Evolutionary conservation across 164 flowering plant species (phyloP).

Genomic region (Nelumbo lutea): DNA sequence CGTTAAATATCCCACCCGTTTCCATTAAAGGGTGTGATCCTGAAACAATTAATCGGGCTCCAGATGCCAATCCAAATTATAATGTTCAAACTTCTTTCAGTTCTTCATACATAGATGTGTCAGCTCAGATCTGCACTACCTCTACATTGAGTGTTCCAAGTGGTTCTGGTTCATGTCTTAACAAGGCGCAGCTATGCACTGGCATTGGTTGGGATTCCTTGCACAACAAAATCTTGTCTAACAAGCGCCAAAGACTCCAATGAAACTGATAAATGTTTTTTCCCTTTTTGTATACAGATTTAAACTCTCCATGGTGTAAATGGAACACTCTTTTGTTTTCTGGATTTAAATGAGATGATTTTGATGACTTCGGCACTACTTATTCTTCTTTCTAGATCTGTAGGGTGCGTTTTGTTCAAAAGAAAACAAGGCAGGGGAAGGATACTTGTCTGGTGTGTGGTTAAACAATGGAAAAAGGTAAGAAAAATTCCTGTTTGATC

Average conservation of each 20-base stretch:
- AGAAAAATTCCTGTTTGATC: too few species aligned
- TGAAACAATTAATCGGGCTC: constrained; percentile 6
- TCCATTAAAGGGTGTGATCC: constrained; percentile 25
- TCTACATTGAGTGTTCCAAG: constrained; percentile 33
- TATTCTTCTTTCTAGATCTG: too few species aligned
- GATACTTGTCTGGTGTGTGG: too few species aligned
- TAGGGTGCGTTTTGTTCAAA: too few species aligned
- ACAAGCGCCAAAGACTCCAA: constrained; percentile 46
- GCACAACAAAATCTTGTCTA: constrained; percentile 13
- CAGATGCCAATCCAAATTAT: constrained; percentile 5
- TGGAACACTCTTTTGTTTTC: constrained; percentile 13
- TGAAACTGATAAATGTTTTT: constrained; percentile 13
- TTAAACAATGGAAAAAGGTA: too few species aligned
- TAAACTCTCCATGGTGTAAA: constrained; percentile 18
- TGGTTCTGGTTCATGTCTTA: constrained; percentile 19
- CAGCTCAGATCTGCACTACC: constrained; percentile 30
- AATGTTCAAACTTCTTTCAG: constrained; percentile 12
- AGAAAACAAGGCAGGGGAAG: too few species aligned
- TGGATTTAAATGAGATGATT: constrained; percentile 2
- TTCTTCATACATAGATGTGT: constrained; percentile 14
- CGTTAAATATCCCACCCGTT: constrained; percentile 38
- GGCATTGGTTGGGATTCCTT: constrained; percentile 9
- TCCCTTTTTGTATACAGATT: constrained; percentile 11
- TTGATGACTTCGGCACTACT: background rate
- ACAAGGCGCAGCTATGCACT: constrained; percentile 14